Base-by-base conservation (phyloP, 768 basidiomycete genomes). In the Scleroderma bovista region DNA sequence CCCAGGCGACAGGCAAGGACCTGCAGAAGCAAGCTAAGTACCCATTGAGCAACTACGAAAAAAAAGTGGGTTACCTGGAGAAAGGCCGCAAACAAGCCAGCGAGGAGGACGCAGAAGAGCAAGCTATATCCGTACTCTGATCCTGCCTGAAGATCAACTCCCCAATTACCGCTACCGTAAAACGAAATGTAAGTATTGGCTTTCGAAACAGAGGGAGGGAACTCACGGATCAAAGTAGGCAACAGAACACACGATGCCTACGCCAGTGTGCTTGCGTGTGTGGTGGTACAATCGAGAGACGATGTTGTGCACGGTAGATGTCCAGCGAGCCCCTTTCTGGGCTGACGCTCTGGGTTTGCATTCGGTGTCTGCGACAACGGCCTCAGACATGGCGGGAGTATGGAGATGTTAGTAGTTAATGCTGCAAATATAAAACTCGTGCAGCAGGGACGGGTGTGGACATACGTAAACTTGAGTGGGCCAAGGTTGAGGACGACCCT, bases 181-280 rank as follows among this genome's bases (percentile, higher is more conserved):
- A 22, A 40, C 39, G 13, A 5, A 40, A 40, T 11, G 17, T 19
- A 22, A 40, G 19, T 11, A 40, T 19, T 33, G 29, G 20, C 17
- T 13, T n/a, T 15, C 11, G n/a, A 33, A 8, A 32, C 4, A 33
- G n/a, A 19, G 13, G 19, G 33, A 33, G 44, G 31, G 29, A 16
- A 73, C 85, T 62, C 57, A 89, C 83, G 88, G 89, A 60, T 91
- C 88, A 60, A 90, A 88, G 66, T 93, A 94, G 1, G 91, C 92
- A 9, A 93, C 89, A 9, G 87, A 79, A 55, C 89, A 91, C 22
- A 94, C 80, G 42, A 92, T 72, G n/a, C 92, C 92, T 40, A 90
- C 83, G 5, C 92, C 92, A 3, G 80, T 78, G 62, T 89, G 88
- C 57, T 73, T 81, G 48, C 70, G 75, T 23, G 74, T 68, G 62